Base-by-base conservation (phyloP, 2,329 filamentous ascomycete species). In the Cordyceps cateniannulata region DNA sequence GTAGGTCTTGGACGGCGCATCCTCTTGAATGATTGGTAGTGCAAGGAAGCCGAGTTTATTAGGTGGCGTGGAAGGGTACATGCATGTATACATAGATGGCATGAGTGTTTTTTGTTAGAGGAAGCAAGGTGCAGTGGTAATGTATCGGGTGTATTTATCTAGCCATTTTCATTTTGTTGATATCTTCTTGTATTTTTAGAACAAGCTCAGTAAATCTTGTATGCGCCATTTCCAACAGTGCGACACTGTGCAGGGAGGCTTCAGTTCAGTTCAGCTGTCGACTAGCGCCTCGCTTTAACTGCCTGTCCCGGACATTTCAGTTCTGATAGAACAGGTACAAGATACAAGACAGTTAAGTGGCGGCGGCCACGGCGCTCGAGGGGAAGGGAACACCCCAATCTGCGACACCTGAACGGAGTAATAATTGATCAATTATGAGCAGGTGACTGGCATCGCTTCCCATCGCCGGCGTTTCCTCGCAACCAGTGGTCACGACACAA, bases 11-110 rank as follows among this genome's bases (percentile, higher is more conserved):
- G 18, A 51, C 24, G 12, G 35, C 27, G 56, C 56, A 59, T 51
- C 56, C 47, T 51, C 32, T 24, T 3, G 25, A 24, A 51, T 51
- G 56, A 59, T 59, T 59, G 56, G 56, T n/a, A 44, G 27, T 44
- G 56, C 47, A 3, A n/a, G 18, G 56, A 24, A 16, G 44, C 35
- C 44, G 55, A 48, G 55, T 57, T 47, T 54, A 14, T 12, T 40
- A 18, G 38, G 38, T 16, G 24, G 29, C 38, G 32, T 16, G 35
- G 20, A 42, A n/a, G 18, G 42, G 14, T 16, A 8, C 16, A n/a
- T 42, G 7, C 8, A 18, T n/a, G n/a, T n/a, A 6, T 42, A 42
- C 32, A 35, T 42, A 35, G 32, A 35, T 9, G 32, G 32, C 32
- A 35, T 35, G 32, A 35, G 32, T 9, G 32, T 9, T 35, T 35